Evolutionary conservation across 805 yeast genomes (phyloP).

Genomic region (Cyberlindnera americana): DNA sequence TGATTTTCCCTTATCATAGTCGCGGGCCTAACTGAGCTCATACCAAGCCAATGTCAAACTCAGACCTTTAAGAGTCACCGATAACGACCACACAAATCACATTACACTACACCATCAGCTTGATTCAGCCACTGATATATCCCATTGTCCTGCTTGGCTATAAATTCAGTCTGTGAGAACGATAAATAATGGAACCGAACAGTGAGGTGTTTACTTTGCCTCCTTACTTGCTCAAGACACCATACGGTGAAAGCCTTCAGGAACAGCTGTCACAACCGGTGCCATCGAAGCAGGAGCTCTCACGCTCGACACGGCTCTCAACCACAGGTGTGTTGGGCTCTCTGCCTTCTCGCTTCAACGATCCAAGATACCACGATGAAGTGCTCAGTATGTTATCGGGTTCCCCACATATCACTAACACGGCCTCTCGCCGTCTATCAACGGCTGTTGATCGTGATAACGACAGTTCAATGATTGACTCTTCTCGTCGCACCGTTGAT

Average conservation of each 20-base stretch:
- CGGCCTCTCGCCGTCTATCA: background rate
- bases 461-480: background rate
- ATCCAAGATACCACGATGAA: slow-evolving; percentile 11
- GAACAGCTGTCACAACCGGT: slow-evolving; percentile 6
- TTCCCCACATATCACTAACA: slow-evolving; percentile 4
- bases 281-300: slow-evolving; percentile 2
- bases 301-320: slow-evolving; percentile 12
- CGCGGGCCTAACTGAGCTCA: too few relatives aligned
- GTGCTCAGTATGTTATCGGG: slow-evolving; percentile 10
- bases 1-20: too few relatives aligned
- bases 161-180: too few relatives aligned
- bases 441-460: background rate
- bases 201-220: slow-evolving; percentile 12
- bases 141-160: too few relatives aligned
- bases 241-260: slow-evolving; percentile 19
- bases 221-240: slow-evolving; percentile 18
- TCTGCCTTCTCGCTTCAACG: slow-evolving; percentile 17
- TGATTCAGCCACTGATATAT: too few relatives aligned
- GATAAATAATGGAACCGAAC: slow-evolving; percentile 3
- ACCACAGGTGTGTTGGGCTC: slow-evolving; percentile 20
- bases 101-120: too few relatives aligned
- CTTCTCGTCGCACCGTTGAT: background rate
- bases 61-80: too few relatives aligned
- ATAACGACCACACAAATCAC: too few relatives aligned
- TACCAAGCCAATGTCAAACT: too few relatives aligned